Conservation (phyloP, 257 asterid genomes). For the Nemophila menziesii region DNA sequence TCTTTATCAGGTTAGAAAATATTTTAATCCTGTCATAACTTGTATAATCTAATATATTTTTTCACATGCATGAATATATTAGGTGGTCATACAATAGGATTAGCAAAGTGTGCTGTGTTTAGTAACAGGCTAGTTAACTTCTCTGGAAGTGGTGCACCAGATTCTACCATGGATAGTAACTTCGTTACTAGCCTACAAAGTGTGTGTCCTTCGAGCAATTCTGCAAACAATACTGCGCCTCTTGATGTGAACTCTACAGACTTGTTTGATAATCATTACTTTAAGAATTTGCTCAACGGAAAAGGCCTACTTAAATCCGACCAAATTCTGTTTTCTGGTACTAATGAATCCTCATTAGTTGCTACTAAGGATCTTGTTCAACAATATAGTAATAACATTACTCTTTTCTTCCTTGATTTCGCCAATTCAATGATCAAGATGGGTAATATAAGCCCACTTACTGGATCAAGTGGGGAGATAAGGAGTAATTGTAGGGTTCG, state of each 20-base stretch:
- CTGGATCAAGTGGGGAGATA: slow-evolving; percentile 49
- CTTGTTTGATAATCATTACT: slow-evolving; percentile 61
- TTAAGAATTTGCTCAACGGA: slow-evolving; percentile 39
- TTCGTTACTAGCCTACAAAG: slow-evolving; percentile 35
- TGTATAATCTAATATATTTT: no score
- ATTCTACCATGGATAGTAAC: slow-evolving; percentile 34
- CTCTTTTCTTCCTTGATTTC: slow-evolving; percentile 46
- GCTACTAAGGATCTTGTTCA: slow-evolving; percentile 33
- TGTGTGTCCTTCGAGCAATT: slow-evolving; percentile 37
- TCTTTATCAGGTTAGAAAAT: slow-evolving; percentile 47
- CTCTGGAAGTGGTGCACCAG: slow-evolving; percentile 62
- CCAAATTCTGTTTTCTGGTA: slow-evolving; percentile 39
- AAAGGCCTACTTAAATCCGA: slow-evolving; percentile 63
- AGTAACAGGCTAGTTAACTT: slow-evolving; percentile 52
- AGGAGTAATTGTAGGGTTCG: slow-evolving; percentile 58
- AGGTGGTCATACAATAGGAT: slow-evolving; percentile 78
- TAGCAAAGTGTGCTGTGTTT: slow-evolving; percentile 43
- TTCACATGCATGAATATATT: background rate
- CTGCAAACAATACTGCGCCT: slow-evolving; percentile 52
- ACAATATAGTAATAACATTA: slow-evolving; percentile 28
- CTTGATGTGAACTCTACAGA: slow-evolving; percentile 55
- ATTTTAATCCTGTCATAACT: background rate
- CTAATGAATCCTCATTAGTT: slow-evolving; percentile 28
- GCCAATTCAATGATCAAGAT: slow-evolving; percentile 55
- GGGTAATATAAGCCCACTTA: slow-evolving; percentile 48